These are phyloP conservation scores for Fusarium chlamydosporum DNA, from an alignment of 2,329 filamentous ascomycete genomes.

Conservation along the genomic window DNA sequence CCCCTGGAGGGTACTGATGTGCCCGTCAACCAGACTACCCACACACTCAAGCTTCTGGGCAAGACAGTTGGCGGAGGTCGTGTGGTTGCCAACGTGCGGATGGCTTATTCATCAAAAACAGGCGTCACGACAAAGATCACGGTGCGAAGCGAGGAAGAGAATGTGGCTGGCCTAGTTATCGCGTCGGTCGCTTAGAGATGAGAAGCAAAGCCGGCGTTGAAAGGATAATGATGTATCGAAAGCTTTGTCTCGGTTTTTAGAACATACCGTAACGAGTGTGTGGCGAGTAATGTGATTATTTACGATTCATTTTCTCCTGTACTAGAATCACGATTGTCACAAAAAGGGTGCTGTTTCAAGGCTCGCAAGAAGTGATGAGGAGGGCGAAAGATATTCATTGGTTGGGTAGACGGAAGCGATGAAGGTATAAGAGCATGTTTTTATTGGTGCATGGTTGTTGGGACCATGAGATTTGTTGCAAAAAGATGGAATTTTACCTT, in stretches of 20 bases:
- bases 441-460: constrained; percentile 40
- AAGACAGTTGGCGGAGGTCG: constrained; percentile 93
- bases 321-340: constrained; percentile 30
- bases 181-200: constrained; percentile 81
- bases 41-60: constrained; percentile 94
- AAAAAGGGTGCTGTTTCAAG: not conserved
- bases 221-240: constrained; percentile 55
- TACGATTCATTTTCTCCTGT: constrained; percentile 37
- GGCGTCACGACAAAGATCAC: constrained; percentile 97
- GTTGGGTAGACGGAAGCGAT: constrained; percentile 39
- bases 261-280: constrained; percentile 43
- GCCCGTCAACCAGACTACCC: constrained; percentile 87
- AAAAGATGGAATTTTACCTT: constrained; percentile 38
- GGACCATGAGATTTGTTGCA: constrained; percentile 32
- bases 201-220: constrained; percentile 54
- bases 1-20: constrained; percentile 95
- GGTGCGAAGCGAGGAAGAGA: constrained; percentile 92
- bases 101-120: constrained; percentile 93
- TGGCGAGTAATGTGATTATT: constrained; percentile 47
- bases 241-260: constrained; percentile 50
- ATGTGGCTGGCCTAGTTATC: constrained; percentile 86
- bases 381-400: constrained; percentile 15
- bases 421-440: constrained; percentile 44
- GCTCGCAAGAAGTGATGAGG: constrained; percentile 21
- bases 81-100: constrained; percentile 88